A percentile compares a stretch with the other conserved stretches of the same genome.
These are phyloP conservation scores for Passalora sequoiae DNA, from an alignment of 2,329 filamentous ascomycete genomes.

Conservation along the genomic window DNA sequence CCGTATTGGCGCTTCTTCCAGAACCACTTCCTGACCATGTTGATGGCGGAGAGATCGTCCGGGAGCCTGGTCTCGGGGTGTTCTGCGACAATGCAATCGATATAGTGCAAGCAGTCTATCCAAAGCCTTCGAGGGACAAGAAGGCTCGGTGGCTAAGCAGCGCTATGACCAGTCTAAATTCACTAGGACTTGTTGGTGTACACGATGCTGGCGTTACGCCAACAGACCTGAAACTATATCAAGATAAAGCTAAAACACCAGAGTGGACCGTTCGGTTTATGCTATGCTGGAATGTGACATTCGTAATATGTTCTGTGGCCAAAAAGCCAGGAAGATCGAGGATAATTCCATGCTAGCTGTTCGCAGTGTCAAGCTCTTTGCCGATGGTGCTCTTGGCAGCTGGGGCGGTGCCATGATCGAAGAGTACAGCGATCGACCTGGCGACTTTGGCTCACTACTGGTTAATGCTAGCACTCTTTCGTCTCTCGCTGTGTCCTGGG, in stretches of 20 bases:
- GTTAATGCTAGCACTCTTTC: constrained; percentile 1
- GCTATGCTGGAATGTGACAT: constrained; percentile 1
- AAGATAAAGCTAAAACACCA: not conserved
- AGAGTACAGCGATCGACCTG: constrained; percentile 1
- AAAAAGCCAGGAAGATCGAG: not conserved
- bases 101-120: constrained; percentile 3
- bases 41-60: constrained; percentile 1
- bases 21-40: constrained; percentile 5
- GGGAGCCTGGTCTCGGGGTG: not conserved
- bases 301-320: not conserved
- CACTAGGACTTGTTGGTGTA: not conserved
- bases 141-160: not conserved
- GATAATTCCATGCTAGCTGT: not conserved
- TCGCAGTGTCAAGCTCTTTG: constrained; percentile 1
- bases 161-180: constrained; percentile 2
- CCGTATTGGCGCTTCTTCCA: not conserved
- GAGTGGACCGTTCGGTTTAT: constrained; percentile 2
- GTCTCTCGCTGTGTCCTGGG: not conserved
- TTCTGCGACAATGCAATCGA: constrained; percentile 5
- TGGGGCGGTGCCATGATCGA: constrained; percentile 3
- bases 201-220: constrained; percentile 1
- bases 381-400: constrained; percentile 3
- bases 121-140: not conserved
- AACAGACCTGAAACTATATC: not conserved
- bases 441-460: constrained; percentile 1